phyloP scores from a whole-genome alignment of 2,329 filamentous ascomycete genomes.

The Fusarium anthophilum region DNA sequence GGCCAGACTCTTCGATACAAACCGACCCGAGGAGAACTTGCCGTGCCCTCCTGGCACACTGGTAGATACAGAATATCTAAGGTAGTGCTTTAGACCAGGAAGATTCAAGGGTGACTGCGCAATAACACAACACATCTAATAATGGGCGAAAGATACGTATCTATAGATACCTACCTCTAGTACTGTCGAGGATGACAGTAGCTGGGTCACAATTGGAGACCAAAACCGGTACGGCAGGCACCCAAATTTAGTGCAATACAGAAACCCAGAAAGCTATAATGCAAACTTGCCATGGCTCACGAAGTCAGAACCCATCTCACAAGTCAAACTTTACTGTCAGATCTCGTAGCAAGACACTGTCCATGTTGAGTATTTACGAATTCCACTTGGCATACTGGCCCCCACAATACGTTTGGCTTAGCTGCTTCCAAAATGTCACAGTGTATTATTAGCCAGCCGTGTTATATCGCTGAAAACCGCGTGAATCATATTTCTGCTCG shows the following conservation, averaged over 20 bases:
- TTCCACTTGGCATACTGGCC: conserved; percentile 3
- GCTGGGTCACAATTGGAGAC: background rate
- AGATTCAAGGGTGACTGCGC: background rate
- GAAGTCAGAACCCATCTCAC: background rate
- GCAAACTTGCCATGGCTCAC: background rate
- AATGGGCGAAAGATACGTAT: background rate
- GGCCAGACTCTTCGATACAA: background rate
- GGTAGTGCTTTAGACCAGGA: background rate
- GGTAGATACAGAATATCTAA: background rate
- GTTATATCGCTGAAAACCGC: background rate
- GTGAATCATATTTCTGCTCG: background rate
- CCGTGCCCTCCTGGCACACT: background rate
- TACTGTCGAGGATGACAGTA: background rate
- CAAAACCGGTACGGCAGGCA: background rate
- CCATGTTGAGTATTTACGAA: background rate
- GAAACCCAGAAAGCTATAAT: background rate
- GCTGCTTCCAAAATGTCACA: background rate
- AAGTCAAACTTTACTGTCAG: background rate
- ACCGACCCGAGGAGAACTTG: background rate
- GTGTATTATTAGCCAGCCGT: background rate
- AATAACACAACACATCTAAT: background rate
- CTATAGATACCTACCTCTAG: background rate
- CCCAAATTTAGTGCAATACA: background rate
- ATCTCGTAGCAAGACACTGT: conserved; percentile 9
- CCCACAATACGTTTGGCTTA: background rate